phyloP scores from a whole-genome alignment of 345 rosid genomes.

The Brassica carinata region DNA sequence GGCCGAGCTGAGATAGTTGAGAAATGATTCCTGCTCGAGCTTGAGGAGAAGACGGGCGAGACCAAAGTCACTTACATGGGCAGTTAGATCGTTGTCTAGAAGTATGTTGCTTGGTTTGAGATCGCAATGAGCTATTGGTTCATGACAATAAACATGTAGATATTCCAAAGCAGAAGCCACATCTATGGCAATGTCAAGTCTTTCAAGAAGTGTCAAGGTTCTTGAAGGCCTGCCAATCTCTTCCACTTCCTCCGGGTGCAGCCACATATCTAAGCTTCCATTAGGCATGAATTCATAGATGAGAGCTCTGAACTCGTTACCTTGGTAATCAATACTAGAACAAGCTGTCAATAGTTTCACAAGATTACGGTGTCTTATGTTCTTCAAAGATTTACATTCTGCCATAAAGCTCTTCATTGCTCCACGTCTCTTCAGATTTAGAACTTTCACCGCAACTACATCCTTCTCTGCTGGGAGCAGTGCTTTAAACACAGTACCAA shows the following conservation, averaged over 20 bases:
- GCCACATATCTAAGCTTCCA: conserved; percentile 53
- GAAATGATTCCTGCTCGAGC: conserved; percentile 10
- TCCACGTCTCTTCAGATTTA: conserved; percentile 44
- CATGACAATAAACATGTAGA: conserved; percentile 29
- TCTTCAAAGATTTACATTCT: conserved; percentile 50
- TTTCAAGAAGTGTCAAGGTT: conserved; percentile 36
- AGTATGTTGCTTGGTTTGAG: conserved; percentile 34
- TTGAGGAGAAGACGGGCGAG: conserved; percentile 19
- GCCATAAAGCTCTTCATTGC: conserved; percentile 52
- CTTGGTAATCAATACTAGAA: conserved; percentile 48
- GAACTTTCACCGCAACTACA: conserved; percentile 42
- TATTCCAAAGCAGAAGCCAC: conserved; percentile 34
- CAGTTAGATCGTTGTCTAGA: conserved; percentile 26
- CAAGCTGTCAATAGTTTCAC: conserved; percentile 52
- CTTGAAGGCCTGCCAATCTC: conserved; percentile 7
- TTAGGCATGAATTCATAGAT: conserved; percentile 52
- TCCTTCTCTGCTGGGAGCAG: background rate
- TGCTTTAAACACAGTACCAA: conserved; percentile 44
- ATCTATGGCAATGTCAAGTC: conserved; percentile 42
- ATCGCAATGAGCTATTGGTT: conserved; percentile 29
- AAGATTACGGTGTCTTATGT: conserved; percentile 54
- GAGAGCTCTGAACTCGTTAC: conserved; percentile 58
- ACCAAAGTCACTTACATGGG: conserved; percentile 41
- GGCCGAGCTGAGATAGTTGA: conserved; percentile 10
- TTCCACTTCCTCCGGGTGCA: conserved; percentile 31